phyloP scores from a whole-genome alignment of 345 rosid genomes.

The Arabidopsis suecica region DNA sequence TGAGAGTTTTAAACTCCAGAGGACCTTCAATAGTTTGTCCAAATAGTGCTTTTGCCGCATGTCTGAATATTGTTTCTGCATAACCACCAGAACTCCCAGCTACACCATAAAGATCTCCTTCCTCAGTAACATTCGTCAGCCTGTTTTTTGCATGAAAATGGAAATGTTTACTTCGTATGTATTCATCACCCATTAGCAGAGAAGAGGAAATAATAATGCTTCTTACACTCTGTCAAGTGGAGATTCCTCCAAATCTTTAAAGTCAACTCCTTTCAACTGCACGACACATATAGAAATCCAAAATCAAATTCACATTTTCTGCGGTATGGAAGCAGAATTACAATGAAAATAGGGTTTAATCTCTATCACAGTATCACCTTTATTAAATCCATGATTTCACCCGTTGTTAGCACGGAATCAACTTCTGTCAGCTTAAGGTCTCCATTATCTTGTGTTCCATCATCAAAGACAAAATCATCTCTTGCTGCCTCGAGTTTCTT shows the following conservation, averaged over 20 bases:
- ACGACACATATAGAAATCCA: conserved; percentile 31
- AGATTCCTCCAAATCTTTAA: conserved; percentile 69
- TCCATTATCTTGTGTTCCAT: conserved; percentile 49
- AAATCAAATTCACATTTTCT: conserved; percentile 7
- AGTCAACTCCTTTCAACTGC: conserved; percentile 80
- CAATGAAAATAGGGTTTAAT: conserved; percentile 3
- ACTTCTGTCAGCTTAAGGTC: conserved; percentile 64
- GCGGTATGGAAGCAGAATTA: background rate
- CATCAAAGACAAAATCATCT: conserved; percentile 76
- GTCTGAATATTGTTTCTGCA: conserved; percentile 73
- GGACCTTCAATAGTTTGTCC: conserved; percentile 70
- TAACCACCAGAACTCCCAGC: conserved; percentile 95
- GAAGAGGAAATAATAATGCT: background rate
- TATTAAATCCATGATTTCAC: conserved; percentile 86
- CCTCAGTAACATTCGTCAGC: conserved; percentile 75
- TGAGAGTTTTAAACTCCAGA: conserved; percentile 66
- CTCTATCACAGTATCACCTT: conserved; percentile 54
- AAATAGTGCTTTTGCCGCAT: conserved; percentile 74
- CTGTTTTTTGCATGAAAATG: conserved; percentile 44
- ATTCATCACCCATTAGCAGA: conserved; percentile 4
- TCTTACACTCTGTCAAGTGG: conserved; percentile 79
- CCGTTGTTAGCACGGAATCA: conserved; percentile 93
- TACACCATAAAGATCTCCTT: conserved; percentile 85
- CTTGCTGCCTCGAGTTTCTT: conserved; percentile 96
- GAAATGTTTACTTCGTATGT: conserved; percentile 19